Conservation (phyloP, 2,329 filamentous ascomycete species). For the Ophiostoma pallidulum region DNA sequence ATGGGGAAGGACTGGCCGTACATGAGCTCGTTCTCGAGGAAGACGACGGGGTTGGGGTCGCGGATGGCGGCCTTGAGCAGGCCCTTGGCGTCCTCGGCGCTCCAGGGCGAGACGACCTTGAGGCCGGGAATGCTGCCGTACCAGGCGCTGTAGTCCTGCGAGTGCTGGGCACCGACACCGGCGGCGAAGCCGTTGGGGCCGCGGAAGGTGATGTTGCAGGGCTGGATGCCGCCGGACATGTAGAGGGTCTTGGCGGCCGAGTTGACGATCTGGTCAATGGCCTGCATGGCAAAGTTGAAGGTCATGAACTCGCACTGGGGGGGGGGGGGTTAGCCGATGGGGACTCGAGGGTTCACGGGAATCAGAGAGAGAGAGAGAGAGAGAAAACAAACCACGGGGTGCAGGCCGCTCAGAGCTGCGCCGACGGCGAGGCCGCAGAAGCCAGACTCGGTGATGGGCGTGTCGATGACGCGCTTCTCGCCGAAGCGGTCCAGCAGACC, state of each 20-base stretch:
- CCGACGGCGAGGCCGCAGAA: slow-evolving; percentile 91
- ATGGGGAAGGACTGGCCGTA: slow-evolving; percentile 95
- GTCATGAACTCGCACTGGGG: slow-evolving; percentile 97
- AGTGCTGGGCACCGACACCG: slow-evolving; percentile 95
- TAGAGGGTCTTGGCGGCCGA: slow-evolving; percentile 98
- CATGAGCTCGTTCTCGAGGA: slow-evolving; percentile 80
- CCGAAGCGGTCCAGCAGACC: slow-evolving; percentile 94
- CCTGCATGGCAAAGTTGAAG: slow-evolving; percentile 99
- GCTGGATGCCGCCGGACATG: slow-evolving; percentile 99
- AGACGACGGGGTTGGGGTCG: slow-evolving; percentile 92
- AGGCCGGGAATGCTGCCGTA: slow-evolving; percentile 96
- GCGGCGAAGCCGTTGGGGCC: slow-evolving; percentile 96
- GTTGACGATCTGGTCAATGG: slow-evolving; percentile 99
- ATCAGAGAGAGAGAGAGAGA: neutral
- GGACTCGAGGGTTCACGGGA: neutral
- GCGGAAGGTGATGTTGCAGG: slow-evolving; percentile 99
- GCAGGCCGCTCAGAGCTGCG: slow-evolving; percentile 85
- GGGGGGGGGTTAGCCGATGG: neutral
- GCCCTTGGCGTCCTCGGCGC: slow-evolving; percentile 95
- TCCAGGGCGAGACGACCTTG: slow-evolving; percentile 96
- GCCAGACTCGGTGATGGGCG: slow-evolving; percentile 94
- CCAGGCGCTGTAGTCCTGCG: slow-evolving; percentile 97
- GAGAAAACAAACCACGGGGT: slow-evolving; percentile 67
- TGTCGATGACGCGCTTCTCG: slow-evolving; percentile 95
- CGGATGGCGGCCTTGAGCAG: slow-evolving; percentile 95